Evolutionary conservation across 129 eudicot species (phyloP), one percentile per base, ranked within the genome.

Genomic region (Pulicaria dysenterica): DNA sequence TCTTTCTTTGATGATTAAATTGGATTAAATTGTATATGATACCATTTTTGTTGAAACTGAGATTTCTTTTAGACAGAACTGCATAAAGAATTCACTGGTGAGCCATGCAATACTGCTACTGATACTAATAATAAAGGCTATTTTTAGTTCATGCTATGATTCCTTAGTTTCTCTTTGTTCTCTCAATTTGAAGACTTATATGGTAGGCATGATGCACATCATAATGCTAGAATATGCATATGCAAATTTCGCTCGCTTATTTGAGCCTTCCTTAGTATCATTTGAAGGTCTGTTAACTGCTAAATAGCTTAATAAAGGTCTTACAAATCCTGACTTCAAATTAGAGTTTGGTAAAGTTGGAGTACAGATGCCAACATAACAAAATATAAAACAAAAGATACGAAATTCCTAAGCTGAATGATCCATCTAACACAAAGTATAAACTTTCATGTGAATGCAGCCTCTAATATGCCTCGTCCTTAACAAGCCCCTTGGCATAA

Each of bases 401-500:
- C 6, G 8, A 59, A 24, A 34, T 57, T 8, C 47, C 5, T 4
- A 72, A n/a, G 43, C 13, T 24, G 48, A 5, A 60, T 7, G 4
- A 34, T n/a, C n/a, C n/a, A n/a, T n/a, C n/a, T n/a, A n/a, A n/a
- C n/a, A n/a, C n/a, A n/a, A n/a, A n/a, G n/a, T n/a, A 34, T 73
- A 58, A 36, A 38, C 9, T 7, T 60, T 69, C 63, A 77, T 0
- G 65, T 41, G 62, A 50, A 58, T 59, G 75, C 57, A 11, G 63
- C 73, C 24, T 12, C 34, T 50, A 45, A 49, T 47, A 12, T 7
- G 60, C 64, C 34, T 46, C 50, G 8, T 64, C 78, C 68, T 73
- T 84, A 38, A 69, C 83, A n/a, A 85, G 84, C 39, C 89, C 85
- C 56, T 66, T 72, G 3, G 82, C 71, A 40, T 81, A 36, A 6